Base-by-base conservation (phyloP, 2,329 filamentous ascomycete genomes). In the Allantophomopsis cytisporea region DNA sequence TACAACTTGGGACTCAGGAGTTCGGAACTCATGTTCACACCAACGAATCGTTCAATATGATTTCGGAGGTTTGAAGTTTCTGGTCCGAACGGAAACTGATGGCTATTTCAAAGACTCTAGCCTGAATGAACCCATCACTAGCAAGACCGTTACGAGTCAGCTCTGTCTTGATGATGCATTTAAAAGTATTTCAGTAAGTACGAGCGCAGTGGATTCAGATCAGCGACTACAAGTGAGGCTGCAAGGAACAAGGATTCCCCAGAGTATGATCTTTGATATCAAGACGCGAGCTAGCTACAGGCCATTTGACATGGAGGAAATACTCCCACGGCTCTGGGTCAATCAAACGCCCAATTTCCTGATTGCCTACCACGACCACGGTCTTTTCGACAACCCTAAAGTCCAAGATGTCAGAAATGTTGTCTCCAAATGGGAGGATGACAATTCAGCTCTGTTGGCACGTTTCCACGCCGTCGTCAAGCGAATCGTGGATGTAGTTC, bases 41-140 rank as follows among this genome's bases (percentile, higher is more conserved):
- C 77, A 84, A 49, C 64, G 78, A 2, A 50, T 83, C 7, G 48
- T 83, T 1, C 55, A 58, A 3, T 83, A 83, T 44, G 43, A 57
- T 0, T 73, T 84, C 46, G 73, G 62, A 0, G 68, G 61, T 1
- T 49, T 77, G 10, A 54, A 56, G 0, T 63, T 65, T 36, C 43
- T 78, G 2, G 55, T 81, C 1, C 65, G 76, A 0, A 76, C 67
- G 37, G 72, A 76, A 50, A 62, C 58, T 0, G 76, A 82, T 51
- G 76, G 73, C 0, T 80, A 75, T 43, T 47, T 67, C 13, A 39
- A 31, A 18, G 23, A 30, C n/a, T 17, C 23, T 28, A 28, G 23
- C 10, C 23, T 12, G 11, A 3, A 8, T 28, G 8, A 28, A 28
- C 4, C 23, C 7, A 28, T 12, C 4, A 8, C 11, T 8, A 8